These are phyloP conservation scores for Saitozyma podzolica DNA, from an alignment of 768 basidiomycete genomes.

Conservation along the genomic window DNA sequence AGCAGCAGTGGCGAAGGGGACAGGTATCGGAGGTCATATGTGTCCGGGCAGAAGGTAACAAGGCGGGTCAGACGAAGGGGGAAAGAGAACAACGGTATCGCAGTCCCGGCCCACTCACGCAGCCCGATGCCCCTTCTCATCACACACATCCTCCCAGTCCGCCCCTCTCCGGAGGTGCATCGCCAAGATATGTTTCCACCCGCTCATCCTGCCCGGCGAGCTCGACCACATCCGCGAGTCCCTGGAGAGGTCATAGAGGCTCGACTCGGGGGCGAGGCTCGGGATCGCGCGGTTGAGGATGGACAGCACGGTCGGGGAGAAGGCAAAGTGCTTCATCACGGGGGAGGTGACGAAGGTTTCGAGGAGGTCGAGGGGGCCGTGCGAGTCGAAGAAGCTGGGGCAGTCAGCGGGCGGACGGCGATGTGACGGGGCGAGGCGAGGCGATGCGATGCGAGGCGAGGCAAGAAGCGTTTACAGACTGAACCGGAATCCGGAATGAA, in stretches of 20 bases:
- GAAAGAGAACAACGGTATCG: too few species aligned
- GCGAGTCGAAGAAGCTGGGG: slow-evolving; percentile 46
- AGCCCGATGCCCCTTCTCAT: slow-evolving; percentile 28
- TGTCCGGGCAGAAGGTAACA: background rate
- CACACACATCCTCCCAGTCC: slow-evolving; percentile 37
- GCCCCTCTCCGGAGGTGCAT: slow-evolving; percentile 42
- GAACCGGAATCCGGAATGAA: too few species aligned
- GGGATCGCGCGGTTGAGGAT: slow-evolving; percentile 41
- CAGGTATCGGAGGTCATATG: background rate
- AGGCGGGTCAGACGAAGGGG: background rate
- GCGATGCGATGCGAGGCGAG: too few species aligned
- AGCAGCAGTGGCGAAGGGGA: too few species aligned
- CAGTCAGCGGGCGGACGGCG: too few species aligned
- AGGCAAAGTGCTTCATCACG: slow-evolving; percentile 48
- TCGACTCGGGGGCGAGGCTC: slow-evolving; percentile 30
- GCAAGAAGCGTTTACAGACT: too few species aligned
- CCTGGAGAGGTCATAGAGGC: slow-evolving; percentile 29
- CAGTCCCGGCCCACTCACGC: slow-evolving; percentile 32
- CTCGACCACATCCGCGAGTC: slow-evolving; percentile 12
- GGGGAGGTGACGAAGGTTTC: slow-evolving; percentile 40
- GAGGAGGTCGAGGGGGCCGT: slow-evolving; percentile 35
- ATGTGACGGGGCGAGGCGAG: too few species aligned
- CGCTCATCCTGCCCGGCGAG: slow-evolving; percentile 13
- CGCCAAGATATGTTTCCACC: slow-evolving; percentile 48
- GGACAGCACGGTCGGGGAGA: slow-evolving; percentile 42